Percentiles rank a stretch among this genome's conserved stretches.
Conservation (phyloP, 768 basidiomycete genomes). For the Royoungia palumana region DNA sequence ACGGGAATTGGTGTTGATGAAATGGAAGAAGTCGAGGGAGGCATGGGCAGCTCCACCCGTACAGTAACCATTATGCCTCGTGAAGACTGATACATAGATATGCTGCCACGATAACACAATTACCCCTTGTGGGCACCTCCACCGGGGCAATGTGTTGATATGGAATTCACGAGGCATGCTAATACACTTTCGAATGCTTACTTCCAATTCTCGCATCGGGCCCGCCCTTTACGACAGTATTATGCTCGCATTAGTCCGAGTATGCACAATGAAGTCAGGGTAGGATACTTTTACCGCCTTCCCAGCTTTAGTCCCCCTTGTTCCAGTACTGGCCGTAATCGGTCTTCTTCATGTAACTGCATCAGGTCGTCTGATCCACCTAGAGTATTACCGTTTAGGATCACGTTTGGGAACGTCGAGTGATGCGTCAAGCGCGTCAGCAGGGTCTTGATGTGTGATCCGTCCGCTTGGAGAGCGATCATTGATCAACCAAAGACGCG, state of each 20-base stretch:
- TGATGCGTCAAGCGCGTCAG: conserved; percentile 63
- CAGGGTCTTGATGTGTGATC: conserved; percentile 58
- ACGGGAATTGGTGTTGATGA: neutral
- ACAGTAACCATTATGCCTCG: conserved; percentile 4
- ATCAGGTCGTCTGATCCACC: conserved; percentile 65
- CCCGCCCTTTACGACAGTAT: too few species aligned
- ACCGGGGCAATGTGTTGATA: conserved; percentile 2
- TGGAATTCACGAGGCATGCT: neutral
- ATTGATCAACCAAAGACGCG: neutral
- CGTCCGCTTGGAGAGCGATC: conserved; percentile 46
- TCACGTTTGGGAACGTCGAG: conserved; percentile 72
- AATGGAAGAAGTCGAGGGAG: neutral
- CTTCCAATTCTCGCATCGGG: too few species aligned
- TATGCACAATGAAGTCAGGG: conserved; percentile 2
- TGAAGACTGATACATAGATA: conserved; percentile 5
- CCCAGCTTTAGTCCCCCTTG: conserved; percentile 43
- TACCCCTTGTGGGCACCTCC: neutral
- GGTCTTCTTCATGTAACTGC: conserved; percentile 41
- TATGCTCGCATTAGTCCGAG: too few species aligned
- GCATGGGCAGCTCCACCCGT: neutral
- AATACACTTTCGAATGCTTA: neutral
- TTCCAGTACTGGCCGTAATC: conserved; percentile 45
- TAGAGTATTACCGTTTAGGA: conserved; percentile 59
- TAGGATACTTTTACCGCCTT: neutral
- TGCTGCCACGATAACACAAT: conserved; percentile 2